These are phyloP conservation scores for Cryphonectria japonica DNA, from an alignment of 2,329 filamentous ascomycete species.

Conservation along the genomic window DNA sequence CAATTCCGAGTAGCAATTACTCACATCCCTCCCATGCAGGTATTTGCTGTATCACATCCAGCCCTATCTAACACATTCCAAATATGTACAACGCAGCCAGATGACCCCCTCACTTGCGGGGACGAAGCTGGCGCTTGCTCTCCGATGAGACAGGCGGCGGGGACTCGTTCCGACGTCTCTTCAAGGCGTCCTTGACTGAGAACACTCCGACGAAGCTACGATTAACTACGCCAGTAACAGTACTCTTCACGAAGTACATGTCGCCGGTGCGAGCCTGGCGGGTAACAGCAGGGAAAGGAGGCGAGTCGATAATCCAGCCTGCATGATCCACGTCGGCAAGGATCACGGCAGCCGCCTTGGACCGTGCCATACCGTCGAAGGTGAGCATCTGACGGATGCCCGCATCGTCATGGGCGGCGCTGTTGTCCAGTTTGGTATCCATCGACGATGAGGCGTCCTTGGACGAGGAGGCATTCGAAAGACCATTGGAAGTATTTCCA, in stretches of 20 bases:
- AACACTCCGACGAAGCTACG: constrained; percentile 21
- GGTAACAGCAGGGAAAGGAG: constrained; percentile 11
- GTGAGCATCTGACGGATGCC: constrained; percentile 7
- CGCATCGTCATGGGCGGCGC: not conserved
- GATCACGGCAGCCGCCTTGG: constrained; percentile 15
- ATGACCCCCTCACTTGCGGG: not conserved
- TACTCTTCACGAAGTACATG: constrained; percentile 11
- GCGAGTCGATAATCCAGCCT: constrained; percentile 19
- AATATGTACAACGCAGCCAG: not conserved
- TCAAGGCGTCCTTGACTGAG: not conserved
- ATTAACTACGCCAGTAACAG: not conserved
- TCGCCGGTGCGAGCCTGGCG: constrained; percentile 14
- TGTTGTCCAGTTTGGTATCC: not conserved
- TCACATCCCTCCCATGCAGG: not conserved
- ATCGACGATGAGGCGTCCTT: not conserved
- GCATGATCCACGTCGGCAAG: constrained; percentile 14
- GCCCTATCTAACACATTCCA: not conserved
- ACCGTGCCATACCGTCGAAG: not conserved
- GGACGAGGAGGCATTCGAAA: not conserved
- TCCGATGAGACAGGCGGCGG: not conserved
- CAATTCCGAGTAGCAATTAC: not conserved
- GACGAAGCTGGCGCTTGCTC: constrained; percentile 3
- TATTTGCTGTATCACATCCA: not conserved
- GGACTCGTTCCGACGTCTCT: constrained; percentile 17
- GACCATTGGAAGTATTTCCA: not conserved